Evolutionary conservation across 2,329 filamentous ascomycete species (phyloP), one percentile per base, ranked within the genome.

Genomic region (Fusarium sp.): DNA sequence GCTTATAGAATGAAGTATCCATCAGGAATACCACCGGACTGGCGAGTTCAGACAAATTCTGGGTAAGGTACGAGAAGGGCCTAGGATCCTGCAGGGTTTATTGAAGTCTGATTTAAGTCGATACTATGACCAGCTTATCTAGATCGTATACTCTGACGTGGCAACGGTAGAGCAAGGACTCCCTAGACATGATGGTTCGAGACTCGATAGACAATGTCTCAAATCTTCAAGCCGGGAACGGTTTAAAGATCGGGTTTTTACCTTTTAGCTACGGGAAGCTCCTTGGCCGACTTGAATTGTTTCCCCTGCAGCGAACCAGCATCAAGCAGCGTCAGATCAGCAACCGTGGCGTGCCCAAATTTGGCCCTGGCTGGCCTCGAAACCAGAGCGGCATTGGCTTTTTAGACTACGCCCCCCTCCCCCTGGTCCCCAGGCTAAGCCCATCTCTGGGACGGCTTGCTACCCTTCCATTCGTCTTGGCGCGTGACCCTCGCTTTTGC

Each of bases 321-420:
- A 48, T 59, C 29, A 39, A 66, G 58, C 65, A 67, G 58, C 42
- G 61, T 55, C 63, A 69, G 58, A 56, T 49, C 62, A 56, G 46
- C 40, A 39, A 55, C 29, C 36, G 39, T 60, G 58, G 62, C 54
- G 54, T 42, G 39, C 52, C 65, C 65, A 44, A 57, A 58, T 64
- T 62, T 47, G 68, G 66, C 42, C 56, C 57, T 66, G 56, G 68
- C 50, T 66, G 68, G 68, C 68, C 65, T 64, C 62, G 59, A 58
- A 44, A 46, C 41, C 43, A 59, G 32, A 50, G 51, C 63, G 58
- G 67, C 55, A 65, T 59, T 65, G 55, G 49, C 25, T 54, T 54
- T 64, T 53, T 43, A 50, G 46, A 36, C 47, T 43, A 32, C 13
- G 36, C 43, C 24, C 47, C 48, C 57, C 48, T 38, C 55, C 55